These are phyloP conservation scores for Brassica nigra DNA, from an alignment of 345 rosid species.

Conservation along the genomic window DNA sequence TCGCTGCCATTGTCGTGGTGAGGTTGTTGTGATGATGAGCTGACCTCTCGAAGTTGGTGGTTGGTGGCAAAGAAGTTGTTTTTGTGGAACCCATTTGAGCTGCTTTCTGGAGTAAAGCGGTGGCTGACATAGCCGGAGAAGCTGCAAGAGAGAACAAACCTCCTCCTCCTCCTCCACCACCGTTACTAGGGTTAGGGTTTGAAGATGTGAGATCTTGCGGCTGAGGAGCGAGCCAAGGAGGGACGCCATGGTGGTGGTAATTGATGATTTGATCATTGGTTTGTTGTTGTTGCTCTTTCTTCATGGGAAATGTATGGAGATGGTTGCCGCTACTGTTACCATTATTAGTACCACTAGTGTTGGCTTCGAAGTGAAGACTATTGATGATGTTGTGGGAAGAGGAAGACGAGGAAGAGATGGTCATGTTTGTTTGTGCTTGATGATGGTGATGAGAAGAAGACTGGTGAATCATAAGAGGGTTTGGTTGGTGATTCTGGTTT, in stretches of 20 bases:
- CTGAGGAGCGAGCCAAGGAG: constrained; percentile 61
- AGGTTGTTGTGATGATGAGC: constrained; percentile 29
- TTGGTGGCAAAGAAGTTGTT: constrained; percentile 42
- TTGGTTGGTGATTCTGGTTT: constrained; percentile 33
- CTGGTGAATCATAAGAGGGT: constrained; percentile 28
- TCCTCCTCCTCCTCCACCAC: constrained; percentile 37
- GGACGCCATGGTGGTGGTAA: constrained; percentile 37
- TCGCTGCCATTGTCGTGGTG: constrained; percentile 43
- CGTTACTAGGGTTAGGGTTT: constrained; percentile 65
- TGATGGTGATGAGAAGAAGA: constrained; percentile 17
- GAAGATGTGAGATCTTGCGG: constrained; percentile 39
- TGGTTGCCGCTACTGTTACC: constrained; percentile 26
- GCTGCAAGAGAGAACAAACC: constrained; percentile 39
- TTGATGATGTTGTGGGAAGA: constrained; percentile 29
- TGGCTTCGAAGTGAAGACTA: constrained; percentile 51
- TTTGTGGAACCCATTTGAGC: constrained; percentile 83
- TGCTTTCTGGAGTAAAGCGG: constrained; percentile 88
- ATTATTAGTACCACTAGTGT: constrained; percentile 13
- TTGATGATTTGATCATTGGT: constrained; percentile 28
- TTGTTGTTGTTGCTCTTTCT: constrained; percentile 55
- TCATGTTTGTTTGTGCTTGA: constrained; percentile 32
- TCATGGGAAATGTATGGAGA: constrained; percentile 47
- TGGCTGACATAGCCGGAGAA: constrained; percentile 79
- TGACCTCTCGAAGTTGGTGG: constrained; percentile 30
- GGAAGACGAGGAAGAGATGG: constrained; percentile 30